phyloP scores from a whole-genome alignment of 2,329 filamentous ascomycete species.

The Ophiostoma angusticollis region DNA sequence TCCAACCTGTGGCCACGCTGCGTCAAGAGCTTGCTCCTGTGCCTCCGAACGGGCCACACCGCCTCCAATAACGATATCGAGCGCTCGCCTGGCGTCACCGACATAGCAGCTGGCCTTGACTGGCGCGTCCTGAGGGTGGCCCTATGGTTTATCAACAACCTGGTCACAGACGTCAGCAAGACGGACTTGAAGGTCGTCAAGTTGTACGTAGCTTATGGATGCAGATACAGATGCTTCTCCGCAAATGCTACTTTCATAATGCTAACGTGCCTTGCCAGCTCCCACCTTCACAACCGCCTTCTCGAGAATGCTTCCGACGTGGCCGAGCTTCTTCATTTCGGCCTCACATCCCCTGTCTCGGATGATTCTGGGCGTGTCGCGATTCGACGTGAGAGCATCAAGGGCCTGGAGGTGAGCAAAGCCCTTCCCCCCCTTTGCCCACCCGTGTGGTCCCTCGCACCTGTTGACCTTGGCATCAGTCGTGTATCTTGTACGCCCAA shows the following conservation, averaged over 20 bases:
- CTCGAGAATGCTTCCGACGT: conserved; percentile 37
- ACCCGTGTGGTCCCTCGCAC: no score
- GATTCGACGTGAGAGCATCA: conserved; percentile 42
- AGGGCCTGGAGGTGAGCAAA: conserved; percentile 46
- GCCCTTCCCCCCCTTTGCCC: no score
- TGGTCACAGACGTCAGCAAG: conserved; percentile 57
- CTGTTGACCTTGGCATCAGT: conserved; percentile 27
- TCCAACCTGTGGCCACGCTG: conserved; percentile 54
- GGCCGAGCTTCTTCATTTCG: conserved; percentile 30
- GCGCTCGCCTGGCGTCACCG: conserved; percentile 28
- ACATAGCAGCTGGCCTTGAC: conserved; percentile 33
- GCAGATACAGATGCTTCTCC: no score
- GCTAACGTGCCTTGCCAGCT: conserved; percentile 7
- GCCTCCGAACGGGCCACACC: conserved; percentile 35
- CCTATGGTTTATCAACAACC: conserved; percentile 50
- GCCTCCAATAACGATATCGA: conserved; percentile 36
- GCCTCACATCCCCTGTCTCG: conserved; percentile 7
- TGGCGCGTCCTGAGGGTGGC: conserved; percentile 40
- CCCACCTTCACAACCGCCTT: conserved; percentile 36
- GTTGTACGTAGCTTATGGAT: conserved; percentile 31
- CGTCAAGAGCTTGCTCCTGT: conserved; percentile 49
- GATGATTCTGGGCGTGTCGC: conserved; percentile 13
- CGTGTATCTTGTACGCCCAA: conserved; percentile 65
- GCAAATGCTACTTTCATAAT: no score
- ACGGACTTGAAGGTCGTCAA: conserved; percentile 49